Base-by-base conservation (phyloP, 139 green algal genomes). In the Chlorella ohadii region DNA sequence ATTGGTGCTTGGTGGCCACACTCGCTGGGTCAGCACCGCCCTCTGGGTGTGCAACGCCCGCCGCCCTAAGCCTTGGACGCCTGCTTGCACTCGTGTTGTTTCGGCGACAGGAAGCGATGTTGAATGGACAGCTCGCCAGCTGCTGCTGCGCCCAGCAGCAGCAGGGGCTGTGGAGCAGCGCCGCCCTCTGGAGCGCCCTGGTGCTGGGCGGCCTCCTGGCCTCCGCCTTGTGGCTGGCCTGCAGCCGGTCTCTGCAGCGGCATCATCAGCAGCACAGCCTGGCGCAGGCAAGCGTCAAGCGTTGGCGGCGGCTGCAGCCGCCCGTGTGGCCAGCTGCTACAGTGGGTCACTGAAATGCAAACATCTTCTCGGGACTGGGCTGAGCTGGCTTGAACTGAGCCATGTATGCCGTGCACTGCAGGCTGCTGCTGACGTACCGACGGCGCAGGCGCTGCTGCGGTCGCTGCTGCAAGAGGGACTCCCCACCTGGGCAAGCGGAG, bases 381-480 rank as follows among this genome's bases (percentile, higher is more conserved):
- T n/a, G 16, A 1, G 9, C n/a, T 31, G 7, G 19, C 34, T 13
- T 25, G 3, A 15, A 19, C 6, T 31, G 20, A 1, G 4, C 34
- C 28, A 36, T 20, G 0, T 20, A 55, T 39, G 39, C 33, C 33
- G 2, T 72, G 65, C 33, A 47, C 33, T 56, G 76, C 76, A 82
- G 76, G 76, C 76, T 4, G 56, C 57, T 16, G 76, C 59, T 2
- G 76, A 57, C 38, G 57, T 34, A 6, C 33, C 38, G 17, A 44
- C 76, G 1, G 36, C 61, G 38, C 57, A 66, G 16, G 55, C 34
- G 9, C 57, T 82, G 25, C 64, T 82, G 59, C 57, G 65, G 16
- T 36, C 34, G 2, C 57, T 82, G 34, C 64, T 82, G 3, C 34
- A 38, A 31, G 76, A 82, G 31, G 71, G 36, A 59, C 59, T 82